Conservation (phyloP, 106 monocot genomes). For the Triglochin maritima region DNA sequence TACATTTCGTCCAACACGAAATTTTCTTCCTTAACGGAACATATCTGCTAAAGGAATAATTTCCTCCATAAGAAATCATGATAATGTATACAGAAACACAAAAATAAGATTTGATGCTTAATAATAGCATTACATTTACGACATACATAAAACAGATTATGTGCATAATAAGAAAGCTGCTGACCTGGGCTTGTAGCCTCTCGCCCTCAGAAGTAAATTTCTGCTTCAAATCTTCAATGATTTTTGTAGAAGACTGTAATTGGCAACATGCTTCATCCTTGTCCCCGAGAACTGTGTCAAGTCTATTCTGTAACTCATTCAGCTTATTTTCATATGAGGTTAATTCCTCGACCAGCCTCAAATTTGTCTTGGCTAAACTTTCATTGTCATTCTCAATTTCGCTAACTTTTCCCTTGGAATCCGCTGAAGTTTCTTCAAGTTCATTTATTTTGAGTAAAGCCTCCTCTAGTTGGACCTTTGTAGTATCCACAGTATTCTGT, state of each 20-base stretch:
- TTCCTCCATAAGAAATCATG: too few relatives aligned
- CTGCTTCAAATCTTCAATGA: conserved; percentile 35
- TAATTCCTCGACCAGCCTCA: conserved; percentile 49
- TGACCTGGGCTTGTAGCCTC: conserved; percentile 63
- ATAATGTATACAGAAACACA: too few relatives aligned
- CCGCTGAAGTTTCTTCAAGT: conserved; percentile 23
- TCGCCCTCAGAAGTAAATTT: conserved; percentile 38
- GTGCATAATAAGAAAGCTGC: neutral
- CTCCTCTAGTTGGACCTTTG: conserved; percentile 41
- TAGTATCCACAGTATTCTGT: conserved; percentile 24
- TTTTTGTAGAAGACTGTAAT: conserved; percentile 32
- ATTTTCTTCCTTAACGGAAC: conserved; percentile 49
- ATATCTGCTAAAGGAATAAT: conserved; percentile 33
- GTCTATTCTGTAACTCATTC: conserved; percentile 37
- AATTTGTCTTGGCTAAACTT: conserved; percentile 38
- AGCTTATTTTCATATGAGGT: conserved; percentile 38
- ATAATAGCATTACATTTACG: conserved; percentile 8
- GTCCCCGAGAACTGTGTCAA: conserved; percentile 32
- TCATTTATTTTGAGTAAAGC: conserved; percentile 33
- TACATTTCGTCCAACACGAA: conserved; percentile 33
- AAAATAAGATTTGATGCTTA: too few relatives aligned
- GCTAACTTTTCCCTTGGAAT: conserved; percentile 18
- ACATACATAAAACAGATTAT: conserved; percentile 10
- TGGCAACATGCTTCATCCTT: conserved; percentile 37
- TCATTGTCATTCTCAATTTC: conserved; percentile 47